Evolutionary conservation across 2,329 filamentous ascomycete genomes (phyloP).

Genomic region (Tricladium varicosporioides): DNA sequence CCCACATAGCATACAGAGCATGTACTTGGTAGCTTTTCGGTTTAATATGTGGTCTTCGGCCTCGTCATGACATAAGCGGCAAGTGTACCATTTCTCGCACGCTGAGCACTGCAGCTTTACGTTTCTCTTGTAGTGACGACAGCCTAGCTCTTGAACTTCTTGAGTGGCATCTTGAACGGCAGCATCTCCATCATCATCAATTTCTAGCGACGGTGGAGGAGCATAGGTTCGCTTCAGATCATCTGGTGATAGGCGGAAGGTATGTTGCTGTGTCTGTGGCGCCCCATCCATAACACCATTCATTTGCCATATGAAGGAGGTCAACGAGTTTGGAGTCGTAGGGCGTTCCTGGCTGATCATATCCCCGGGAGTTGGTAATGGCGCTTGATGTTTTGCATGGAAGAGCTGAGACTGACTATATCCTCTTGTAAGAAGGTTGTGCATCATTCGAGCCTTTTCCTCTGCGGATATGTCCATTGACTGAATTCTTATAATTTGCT

Average conservation of each 20-base stretch:
- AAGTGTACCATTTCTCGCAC: conserved; percentile 91
- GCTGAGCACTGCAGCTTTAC: conserved; percentile 93
- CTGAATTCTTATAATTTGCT: conserved; percentile 68
- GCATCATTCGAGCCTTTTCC: conserved; percentile 72
- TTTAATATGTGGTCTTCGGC: conserved; percentile 76
- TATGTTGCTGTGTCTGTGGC: conserved; percentile 29
- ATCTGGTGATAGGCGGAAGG: conserved; percentile 52
- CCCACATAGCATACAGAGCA: conserved; percentile 95
- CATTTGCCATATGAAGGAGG: conserved; percentile 59
- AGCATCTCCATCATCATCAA: conserved; percentile 43
- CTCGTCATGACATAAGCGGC: conserved; percentile 89
- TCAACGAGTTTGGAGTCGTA: conserved; percentile 45
- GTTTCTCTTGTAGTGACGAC: conserved; percentile 90
- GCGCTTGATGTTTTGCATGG: conserved; percentile 28
- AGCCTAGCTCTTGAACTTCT: conserved; percentile 62
- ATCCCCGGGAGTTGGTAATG: conserved; percentile 24
- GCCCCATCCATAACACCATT: conserved; percentile 26
- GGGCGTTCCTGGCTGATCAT: conserved; percentile 41
- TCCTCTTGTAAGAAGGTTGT: conserved; percentile 66
- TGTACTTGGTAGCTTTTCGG: conserved; percentile 82
- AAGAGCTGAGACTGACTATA: conserved; percentile 50
- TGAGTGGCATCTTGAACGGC: conserved; percentile 30
- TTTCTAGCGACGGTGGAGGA: conserved; percentile 49
- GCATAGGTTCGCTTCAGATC: conserved; percentile 69
- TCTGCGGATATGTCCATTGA: conserved; percentile 52